A percentile compares a stretch with the other conserved stretches of the same genome.
Conservation (phyloP, 2,329 filamentous ascomycete genomes). For the Nothomitra cinnamomea region DNA sequence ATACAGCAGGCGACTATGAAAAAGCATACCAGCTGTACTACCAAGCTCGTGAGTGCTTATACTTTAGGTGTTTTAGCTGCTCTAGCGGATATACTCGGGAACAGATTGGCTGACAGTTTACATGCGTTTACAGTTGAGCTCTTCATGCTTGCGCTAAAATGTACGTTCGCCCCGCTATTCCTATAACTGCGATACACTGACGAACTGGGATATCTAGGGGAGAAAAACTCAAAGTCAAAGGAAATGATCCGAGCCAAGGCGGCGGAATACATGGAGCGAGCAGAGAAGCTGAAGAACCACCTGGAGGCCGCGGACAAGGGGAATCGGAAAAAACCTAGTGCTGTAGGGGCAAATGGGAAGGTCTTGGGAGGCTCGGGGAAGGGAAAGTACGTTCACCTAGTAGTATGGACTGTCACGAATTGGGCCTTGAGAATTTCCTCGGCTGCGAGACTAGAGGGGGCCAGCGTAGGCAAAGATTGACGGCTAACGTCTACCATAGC, state of each 20-base stretch:
- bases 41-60: conserved; percentile 38
- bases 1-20: conserved; percentile 91
- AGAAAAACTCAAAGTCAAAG: conserved; percentile 95
- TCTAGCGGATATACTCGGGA: too few relatives aligned
- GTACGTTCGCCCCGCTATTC: conserved; percentile 21
- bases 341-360: conserved; percentile 56
- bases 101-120: neutral
- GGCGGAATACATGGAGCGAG: conserved; percentile 93
- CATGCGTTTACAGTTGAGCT: conserved; percentile 49
- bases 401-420: neutral
- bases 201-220: conserved; percentile 29
- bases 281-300: conserved; percentile 93
- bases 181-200: neutral
- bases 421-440: neutral
- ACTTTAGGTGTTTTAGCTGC: neutral
- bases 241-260: conserved; percentile 95
- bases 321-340: conserved; percentile 52
- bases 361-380: conserved; percentile 45
- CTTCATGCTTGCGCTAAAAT: conserved; percentile 97
- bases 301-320: conserved; percentile 52
- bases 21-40: conserved; percentile 96
- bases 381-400: conserved; percentile 28
- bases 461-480: neutral
- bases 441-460: conserved; percentile 1
- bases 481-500: neutral